These are phyloP conservation scores for Marchantia polymorpha DNA, from an alignment of 225 moss, liverwort and hornwort species.

Conservation along the genomic window DNA sequence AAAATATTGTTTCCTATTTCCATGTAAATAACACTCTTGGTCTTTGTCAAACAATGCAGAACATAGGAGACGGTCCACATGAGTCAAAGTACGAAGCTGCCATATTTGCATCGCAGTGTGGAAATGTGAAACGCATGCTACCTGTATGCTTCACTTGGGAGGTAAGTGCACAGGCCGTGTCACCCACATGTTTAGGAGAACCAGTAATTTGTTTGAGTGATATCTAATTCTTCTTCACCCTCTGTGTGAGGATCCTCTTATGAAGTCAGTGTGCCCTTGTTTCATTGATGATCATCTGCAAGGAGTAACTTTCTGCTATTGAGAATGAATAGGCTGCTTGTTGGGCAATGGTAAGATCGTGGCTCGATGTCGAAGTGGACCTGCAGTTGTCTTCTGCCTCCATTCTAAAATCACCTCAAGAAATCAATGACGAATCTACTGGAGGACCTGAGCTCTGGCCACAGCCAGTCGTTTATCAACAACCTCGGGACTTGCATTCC, in stretches of 20 bases:
- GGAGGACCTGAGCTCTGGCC: slow-evolving; percentile 79
- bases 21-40: not conserved
- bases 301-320: not conserved
- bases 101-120: slow-evolving; percentile 84
- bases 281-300: not conserved
- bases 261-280: not conserved
- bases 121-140: slow-evolving; percentile 92
- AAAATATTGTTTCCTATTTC: not conserved
- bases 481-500: slow-evolving; percentile 82
- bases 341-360: slow-evolving; percentile 87
- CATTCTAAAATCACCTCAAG: slow-evolving; percentile 45
- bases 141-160: slow-evolving; percentile 94
- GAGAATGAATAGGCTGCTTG: slow-evolving; percentile 58
- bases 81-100: slow-evolving; percentile 96
- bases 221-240: not conserved
- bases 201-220: not conserved
- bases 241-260: not conserved
- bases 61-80: slow-evolving; percentile 70
- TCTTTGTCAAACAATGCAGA: slow-evolving; percentile 21
- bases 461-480: slow-evolving; percentile 78
- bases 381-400: slow-evolving; percentile 64
- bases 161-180: slow-evolving; percentile 23
- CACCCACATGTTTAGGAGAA: not conserved
- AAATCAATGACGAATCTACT: slow-evolving; percentile 36
- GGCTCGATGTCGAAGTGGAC: slow-evolving; percentile 90